Percentiles rank a stretch among this genome's conserved stretches.
Conservation (phyloP, 2,329 filamentous ascomycete genomes). For the Arthrobotrys megalospora region DNA sequence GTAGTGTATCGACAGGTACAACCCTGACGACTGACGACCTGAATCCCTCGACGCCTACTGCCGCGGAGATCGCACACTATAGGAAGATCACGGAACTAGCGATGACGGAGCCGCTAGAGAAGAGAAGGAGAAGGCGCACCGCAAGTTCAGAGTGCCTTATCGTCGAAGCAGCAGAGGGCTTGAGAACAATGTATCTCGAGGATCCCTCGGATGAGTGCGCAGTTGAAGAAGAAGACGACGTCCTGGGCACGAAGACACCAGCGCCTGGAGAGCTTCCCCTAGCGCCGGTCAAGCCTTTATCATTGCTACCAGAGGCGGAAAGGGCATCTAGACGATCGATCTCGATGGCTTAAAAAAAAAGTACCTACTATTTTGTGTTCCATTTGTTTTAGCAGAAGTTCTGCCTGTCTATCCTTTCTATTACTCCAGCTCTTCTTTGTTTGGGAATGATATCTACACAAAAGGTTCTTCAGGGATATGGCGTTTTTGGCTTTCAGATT, state of each 20-base stretch:
- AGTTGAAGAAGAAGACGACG: constrained; percentile 45
- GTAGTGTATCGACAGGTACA: constrained; percentile 48
- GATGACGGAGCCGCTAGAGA: constrained; percentile 28
- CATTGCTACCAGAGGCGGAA: neutral
- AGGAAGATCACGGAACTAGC: constrained; percentile 45
- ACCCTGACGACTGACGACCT: constrained; percentile 39
- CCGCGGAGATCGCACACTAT: constrained; percentile 43
- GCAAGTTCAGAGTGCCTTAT: constrained; percentile 57
- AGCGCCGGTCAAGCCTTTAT: constrained; percentile 35
- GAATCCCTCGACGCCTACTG: constrained; percentile 41
- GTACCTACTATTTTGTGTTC: constrained; percentile 5
- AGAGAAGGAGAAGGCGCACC: constrained; percentile 45
- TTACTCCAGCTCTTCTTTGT: constrained; percentile 19
- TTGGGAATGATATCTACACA: constrained; percentile 30
- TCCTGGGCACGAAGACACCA: constrained; percentile 10
- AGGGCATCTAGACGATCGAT: constrained; percentile 27
- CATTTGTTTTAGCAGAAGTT: constrained; percentile 11
- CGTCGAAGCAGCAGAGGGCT: constrained; percentile 42
- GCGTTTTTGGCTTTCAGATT: constrained; percentile 25
- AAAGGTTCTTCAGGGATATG: constrained; percentile 7
- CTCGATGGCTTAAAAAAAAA: constrained; percentile 17
- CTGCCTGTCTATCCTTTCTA: neutral
- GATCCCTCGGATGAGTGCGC: constrained; percentile 41
- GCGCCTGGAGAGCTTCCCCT: constrained; percentile 19
- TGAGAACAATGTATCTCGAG: constrained; percentile 44